A percentile compares a stretch with the other conserved stretches of the same genome.
Conservation (phyloP, 2,329 filamentous ascomycete genomes). For the Colletotrichum tofieldiae region DNA sequence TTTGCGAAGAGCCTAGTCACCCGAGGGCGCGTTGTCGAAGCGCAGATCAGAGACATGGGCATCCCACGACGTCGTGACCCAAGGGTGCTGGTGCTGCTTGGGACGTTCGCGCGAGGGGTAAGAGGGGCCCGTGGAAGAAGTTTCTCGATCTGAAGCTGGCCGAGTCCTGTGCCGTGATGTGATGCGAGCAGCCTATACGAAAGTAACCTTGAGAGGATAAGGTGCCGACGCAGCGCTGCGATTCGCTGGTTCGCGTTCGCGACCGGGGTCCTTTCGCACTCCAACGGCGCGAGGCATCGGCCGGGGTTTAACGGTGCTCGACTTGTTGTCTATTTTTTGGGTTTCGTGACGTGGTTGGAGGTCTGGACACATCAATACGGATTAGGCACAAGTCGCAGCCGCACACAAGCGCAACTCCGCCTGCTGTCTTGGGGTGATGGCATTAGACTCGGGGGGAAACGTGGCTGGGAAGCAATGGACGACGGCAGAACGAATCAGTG, state of each 20-base stretch:
- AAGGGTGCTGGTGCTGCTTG: background rate
- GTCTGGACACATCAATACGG: background rate
- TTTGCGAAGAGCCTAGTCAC: slow-evolving; percentile 35
- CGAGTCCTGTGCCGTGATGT: background rate
- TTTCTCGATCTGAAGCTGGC: background rate
- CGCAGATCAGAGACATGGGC: slow-evolving; percentile 28
- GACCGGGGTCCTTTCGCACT: background rate
- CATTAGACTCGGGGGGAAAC: background rate
- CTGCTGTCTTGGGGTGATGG: background rate
- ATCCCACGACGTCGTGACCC: slow-evolving; percentile 6
- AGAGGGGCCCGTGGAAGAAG: background rate
- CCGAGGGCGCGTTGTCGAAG: slow-evolving; percentile 30
- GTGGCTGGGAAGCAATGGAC: slow-evolving; percentile 2
- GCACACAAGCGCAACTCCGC: slow-evolving; percentile 3
- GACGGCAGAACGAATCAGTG: background rate
- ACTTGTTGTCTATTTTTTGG: background rate
- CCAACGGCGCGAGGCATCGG: slow-evolving; percentile 11
- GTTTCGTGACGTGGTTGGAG: background rate
- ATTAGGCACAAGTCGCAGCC: background rate
- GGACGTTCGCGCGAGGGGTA: slow-evolving; percentile 6
- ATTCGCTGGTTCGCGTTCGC: background rate
- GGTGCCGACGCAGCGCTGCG: background rate
- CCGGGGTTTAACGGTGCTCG: background rate
- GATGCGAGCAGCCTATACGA: background rate
- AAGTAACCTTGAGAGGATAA: background rate